Base-by-base conservation (phyloP, 331 rosid genomes). In the Pyrus hybrid region DNA sequence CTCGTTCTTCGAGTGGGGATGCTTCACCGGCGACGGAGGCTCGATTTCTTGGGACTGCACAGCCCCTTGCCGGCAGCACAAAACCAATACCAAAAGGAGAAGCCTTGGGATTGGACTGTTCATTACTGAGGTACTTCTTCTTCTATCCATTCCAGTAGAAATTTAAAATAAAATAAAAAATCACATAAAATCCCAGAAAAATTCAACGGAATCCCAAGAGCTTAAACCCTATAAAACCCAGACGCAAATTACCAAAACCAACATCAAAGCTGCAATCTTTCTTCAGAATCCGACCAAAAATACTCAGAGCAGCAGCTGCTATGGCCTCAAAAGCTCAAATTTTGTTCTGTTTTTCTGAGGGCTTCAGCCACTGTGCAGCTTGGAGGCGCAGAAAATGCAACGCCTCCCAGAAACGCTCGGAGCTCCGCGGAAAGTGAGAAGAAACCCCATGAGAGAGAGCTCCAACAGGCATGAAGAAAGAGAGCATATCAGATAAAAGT, bases 31-130 rank as follows among this genome's bases (percentile, higher is more conserved):
- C 16, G 86, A 77, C 47, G 92, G 84, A 80, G 87, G 74, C 26
- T 81, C 84, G 5, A 90, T 87, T 76, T 85, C 92, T 41, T 85
- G 90, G 84, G 96, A 88, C 66, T 71, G 83, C 80, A 79, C 86
- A 76, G 88, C 62, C 62, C 67, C 53, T 23, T 69, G 69, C 66
- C 70, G 74, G 69, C 82, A 83, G 76, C 85, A 81, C 67, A 88
- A 74, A 21, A 81, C 5, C 23, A 82, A 58, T 26, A 90, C 72
- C 70, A 90, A 67, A 49, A 80, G 74, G 9, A 89, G 54, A 28
- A 77, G 28, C 60, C 13, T 61, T 23, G 58, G 41, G 29, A 41
- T 3, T 29, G 2, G 5, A 61, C 20, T 23, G 41, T 37, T 73
- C 14, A 37, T 37, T 22, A 20, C 61, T 22, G 58, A 80, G 63